These are phyloP conservation scores for Allantophomopsis lycopodina DNA, from an alignment of 2,329 filamentous ascomycete species.

Conservation along the genomic window DNA sequence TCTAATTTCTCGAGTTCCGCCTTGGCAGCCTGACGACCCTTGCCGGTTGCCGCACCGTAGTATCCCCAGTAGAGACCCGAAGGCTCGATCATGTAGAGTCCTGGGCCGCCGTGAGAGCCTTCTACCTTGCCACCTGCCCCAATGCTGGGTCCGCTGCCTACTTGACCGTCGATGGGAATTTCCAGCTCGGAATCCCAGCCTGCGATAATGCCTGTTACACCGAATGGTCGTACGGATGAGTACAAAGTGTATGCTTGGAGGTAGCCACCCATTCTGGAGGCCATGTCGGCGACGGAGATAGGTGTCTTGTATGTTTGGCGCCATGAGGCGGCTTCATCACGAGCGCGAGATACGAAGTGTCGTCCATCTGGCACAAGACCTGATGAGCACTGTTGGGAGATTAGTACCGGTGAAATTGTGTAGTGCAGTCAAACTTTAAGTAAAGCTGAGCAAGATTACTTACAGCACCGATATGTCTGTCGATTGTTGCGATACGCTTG, in stretches of 20 bases:
- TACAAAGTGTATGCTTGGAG: conserved; percentile 97
- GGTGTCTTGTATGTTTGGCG: conserved; percentile 88
- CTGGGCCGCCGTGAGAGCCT: conserved; percentile 73
- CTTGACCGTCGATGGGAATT: conserved; percentile 76
- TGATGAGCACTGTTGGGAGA: conserved; percentile 63
- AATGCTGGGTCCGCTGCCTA: conserved; percentile 63
- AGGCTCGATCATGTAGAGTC: conserved; percentile 97
- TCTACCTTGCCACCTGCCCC: conserved; percentile 76
- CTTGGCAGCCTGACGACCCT: conserved; percentile 93
- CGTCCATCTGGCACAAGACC: conserved; percentile 90
- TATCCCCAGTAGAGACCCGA: conserved; percentile 98
- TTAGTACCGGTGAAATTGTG: too few species aligned
- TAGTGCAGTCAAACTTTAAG: too few species aligned
- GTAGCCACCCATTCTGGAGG: conserved; percentile 87
- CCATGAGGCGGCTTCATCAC: conserved; percentile 88
- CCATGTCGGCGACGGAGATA: conserved; percentile 78
- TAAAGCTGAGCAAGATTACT: conserved; percentile 20
- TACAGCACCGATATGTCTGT: conserved; percentile 88
- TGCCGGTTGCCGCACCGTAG: conserved; percentile 94
- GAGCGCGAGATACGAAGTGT: conserved; percentile 87
- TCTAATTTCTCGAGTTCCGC: conserved; percentile 97
- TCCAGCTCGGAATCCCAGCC: conserved; percentile 88
- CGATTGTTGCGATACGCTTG: conserved; percentile 91
- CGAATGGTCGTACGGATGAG: conserved; percentile 90
- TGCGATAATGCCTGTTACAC: conserved; percentile 85